Evolutionary conservation across 768 basidiomycete genomes (phyloP).

Genomic region (Porphyrellus cyaneotinctus): DNA sequence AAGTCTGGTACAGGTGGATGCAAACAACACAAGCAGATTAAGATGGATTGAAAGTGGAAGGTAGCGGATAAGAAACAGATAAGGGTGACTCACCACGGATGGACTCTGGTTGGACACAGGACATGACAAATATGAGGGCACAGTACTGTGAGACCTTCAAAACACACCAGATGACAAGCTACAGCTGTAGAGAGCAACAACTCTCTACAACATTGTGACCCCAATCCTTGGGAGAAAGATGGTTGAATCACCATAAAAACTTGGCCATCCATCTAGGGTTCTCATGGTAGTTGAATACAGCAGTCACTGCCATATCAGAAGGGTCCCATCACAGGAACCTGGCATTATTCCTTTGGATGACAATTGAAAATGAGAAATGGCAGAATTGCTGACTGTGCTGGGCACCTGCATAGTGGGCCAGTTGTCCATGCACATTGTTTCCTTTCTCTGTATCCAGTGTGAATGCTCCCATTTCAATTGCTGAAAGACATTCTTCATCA

Average conservation of each 20-base stretch:
- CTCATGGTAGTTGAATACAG: not conserved
- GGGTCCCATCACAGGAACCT: slow-evolving; percentile 37
- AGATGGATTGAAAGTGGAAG: too few relatives aligned
- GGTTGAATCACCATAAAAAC: not conserved
- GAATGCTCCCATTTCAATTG: not conserved
- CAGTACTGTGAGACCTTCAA: too few relatives aligned
- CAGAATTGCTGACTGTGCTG: slow-evolving; percentile 28
- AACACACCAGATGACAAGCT: too few relatives aligned
- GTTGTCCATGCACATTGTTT: slow-evolving; percentile 11
- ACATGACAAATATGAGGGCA: too few relatives aligned
- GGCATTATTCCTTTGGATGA: slow-evolving; percentile 24
- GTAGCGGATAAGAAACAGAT: too few relatives aligned
- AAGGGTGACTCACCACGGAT: too few relatives aligned
- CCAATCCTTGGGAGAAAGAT: not conserved
- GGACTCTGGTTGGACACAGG: too few relatives aligned
- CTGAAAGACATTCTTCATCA: not conserved
- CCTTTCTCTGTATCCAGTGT: not conserved
- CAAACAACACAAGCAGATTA: too few relatives aligned
- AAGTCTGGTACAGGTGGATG: too few relatives aligned
- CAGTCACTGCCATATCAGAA: not conserved
- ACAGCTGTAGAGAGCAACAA: too few relatives aligned
- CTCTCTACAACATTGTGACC: not conserved
- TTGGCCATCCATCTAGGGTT: not conserved
- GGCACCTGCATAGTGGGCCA: slow-evolving; percentile 24
- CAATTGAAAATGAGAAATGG: slow-evolving; percentile 28